Evolutionary conservation across 371 early-diverging fungal species (phyloP).

Genomic region (Mortierella polycephala): DNA sequence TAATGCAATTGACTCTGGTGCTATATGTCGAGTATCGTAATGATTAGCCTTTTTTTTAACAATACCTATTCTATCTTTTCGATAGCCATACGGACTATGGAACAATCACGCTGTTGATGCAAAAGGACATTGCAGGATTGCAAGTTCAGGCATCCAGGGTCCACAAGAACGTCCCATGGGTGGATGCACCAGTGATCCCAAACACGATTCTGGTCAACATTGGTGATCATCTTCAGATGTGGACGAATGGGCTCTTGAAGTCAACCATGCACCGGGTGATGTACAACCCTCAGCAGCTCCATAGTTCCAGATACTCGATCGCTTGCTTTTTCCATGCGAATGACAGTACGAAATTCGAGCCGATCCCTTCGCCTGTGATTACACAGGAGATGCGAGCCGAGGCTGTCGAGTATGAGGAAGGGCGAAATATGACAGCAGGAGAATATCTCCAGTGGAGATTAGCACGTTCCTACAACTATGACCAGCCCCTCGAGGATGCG

Average conservation of each 20-base stretch:
- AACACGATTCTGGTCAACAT: slow-evolving; percentile 76
- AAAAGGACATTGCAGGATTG: slow-evolving; percentile 76
- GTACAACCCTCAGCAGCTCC: slow-evolving; percentile 66
- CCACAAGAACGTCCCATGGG: slow-evolving; percentile 60
- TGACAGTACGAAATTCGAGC: slow-evolving; percentile 55
- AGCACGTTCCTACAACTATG: slow-evolving; percentile 18
- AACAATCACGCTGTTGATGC: slow-evolving; percentile 76
- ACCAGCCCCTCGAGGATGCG: slow-evolving; percentile 2
- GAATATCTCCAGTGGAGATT: slow-evolving; percentile 43
- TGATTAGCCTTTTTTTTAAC: not conserved
- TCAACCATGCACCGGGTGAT: slow-evolving; percentile 79
- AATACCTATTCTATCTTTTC: not conserved
- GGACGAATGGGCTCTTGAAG: slow-evolving; percentile 78
- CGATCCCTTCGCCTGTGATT: slow-evolving; percentile 56
- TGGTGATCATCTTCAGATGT: slow-evolving; percentile 75
- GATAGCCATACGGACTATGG: slow-evolving; percentile 77
- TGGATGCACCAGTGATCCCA: slow-evolving; percentile 70
- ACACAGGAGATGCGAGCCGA: slow-evolving; percentile 45
- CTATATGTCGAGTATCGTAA: not conserved
- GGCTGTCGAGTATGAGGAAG: slow-evolving; percentile 49
- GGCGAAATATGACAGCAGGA: slow-evolving; percentile 39
- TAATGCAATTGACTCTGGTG: not conserved
- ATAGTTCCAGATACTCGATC: slow-evolving; percentile 74
- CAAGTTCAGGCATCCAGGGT: slow-evolving; percentile 67
- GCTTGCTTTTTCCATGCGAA: slow-evolving; percentile 76